Base-by-base conservation (phyloP, 75 land plant genomes). In the Sequoiadendron giganteum region DNA sequence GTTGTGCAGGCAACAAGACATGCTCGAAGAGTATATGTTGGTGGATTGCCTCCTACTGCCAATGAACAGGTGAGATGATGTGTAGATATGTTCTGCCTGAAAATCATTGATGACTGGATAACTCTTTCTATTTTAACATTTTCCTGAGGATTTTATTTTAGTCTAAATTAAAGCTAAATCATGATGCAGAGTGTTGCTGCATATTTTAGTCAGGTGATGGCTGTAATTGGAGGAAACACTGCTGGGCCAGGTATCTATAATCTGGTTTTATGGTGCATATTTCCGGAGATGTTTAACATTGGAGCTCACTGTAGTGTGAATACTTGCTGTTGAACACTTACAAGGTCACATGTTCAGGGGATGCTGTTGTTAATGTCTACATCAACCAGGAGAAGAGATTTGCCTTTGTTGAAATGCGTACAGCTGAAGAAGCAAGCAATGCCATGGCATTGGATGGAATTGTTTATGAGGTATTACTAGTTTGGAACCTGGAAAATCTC, bases 11-110 rank as follows among this genome's bases (percentile, higher is more conserved):
- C 99, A 78, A 96, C 97, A 40, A 90, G 96, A 61, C 99, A 97
- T 95, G 99, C 99, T 13, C 94, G 97, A 10, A 91, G 97, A 18
- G 96, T 97, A 1, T 97, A 97, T 95, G 99, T 97, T 90, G 99
- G 99, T 83, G 99, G 99, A 28, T 93, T 97, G 21, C 92, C 99
- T n/a, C 97, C 97, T 14, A 83, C 94, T 87, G 96, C 99, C 36
- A 97, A 96, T 91, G 99, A 97, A 89, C 97, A 97, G 95, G 97
- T 96, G 47, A 36, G 87, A 54, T 87, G 19, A 40, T 86, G 40
- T 30, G 38, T 75, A 34, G 4, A 34, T 30, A 85, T 30, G 76
- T 2, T 34, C 14, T 48, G 76, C 36, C 25, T 61, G 36, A 72
- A 30, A 30, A 72, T 72, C 34, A 72, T 72, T 11, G 10, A 32